Evolutionary conservation across 805 yeast species (phyloP), one percentile per base, ranked within the genome.

Genomic region (Candida broadrunensis): DNA sequence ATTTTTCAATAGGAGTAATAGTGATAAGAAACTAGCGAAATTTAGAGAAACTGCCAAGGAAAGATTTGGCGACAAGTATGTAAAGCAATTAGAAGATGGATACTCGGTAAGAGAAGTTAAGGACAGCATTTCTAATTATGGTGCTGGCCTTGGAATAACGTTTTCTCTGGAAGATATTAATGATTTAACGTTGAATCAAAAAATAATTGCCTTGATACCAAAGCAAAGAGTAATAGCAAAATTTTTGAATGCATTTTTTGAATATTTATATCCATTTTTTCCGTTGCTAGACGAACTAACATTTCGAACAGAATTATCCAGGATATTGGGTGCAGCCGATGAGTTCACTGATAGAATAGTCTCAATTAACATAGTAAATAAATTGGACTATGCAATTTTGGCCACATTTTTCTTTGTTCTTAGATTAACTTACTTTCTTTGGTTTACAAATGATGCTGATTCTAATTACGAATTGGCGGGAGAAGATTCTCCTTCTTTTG

Each of bases 251-350:
- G 19, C 36, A 11, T 52, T 49, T 23, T 49, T 51, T 32, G 45
- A 44, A 14, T 37, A 41, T 16, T 21, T 51, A 4, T 38, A 38
- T 21, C 48, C 45, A 5, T 46, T 31, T 24, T 32, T 49, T 12
- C 56, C 56, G 3, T 42, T 52, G 4, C 3, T 52, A 6, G 56
- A 52, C 32, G 55, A 52, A 36, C 20, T 35, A 15, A 44, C 35
- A 5, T 41, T 44, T 21, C 8, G 42, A 41, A 12, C 17, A 5
- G 43, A 38, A 5, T 19, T 45, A 12, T 6, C 36, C 3, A 20
- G 42, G 19, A 25, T 38, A 6, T n/a, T 43, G 9, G 38, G 34
- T 34, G 16, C 35, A 6, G 32, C 37, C 8, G 23, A 9, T 18
- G 40, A 15, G n/a, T 25, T 38, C 6, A 17, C 21, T 5, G 44